These are phyloP conservation scores for Metschnikowia baotianmanensis DNA, from an alignment of 805 yeast species.

Conservation along the genomic window DNA sequence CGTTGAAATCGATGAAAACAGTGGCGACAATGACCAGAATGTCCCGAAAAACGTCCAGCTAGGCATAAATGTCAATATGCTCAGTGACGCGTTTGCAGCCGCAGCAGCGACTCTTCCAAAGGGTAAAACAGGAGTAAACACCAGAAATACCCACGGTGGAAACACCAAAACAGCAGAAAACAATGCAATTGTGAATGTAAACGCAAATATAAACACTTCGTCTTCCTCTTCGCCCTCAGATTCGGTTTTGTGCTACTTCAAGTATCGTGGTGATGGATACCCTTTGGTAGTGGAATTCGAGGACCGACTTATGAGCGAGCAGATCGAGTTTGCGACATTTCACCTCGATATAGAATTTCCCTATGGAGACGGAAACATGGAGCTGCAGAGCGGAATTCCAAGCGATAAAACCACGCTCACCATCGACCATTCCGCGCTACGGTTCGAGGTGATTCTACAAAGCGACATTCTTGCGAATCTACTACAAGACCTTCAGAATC, in stretches of 20 bases:
- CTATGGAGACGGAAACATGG: conserved; percentile 23
- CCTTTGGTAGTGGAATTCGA: conserved; percentile 43
- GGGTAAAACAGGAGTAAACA: conserved; percentile 3
- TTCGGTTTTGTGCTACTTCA: conserved; percentile 31
- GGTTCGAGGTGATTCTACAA: conserved; percentile 37
- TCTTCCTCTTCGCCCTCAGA: neutral
- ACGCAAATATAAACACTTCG: too few relatives aligned
- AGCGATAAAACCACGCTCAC: conserved; percentile 12
- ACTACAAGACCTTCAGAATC: conserved; percentile 35
- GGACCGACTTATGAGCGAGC: conserved; percentile 39
- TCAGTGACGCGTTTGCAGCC: conserved; percentile 36
- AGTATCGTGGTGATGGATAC: conserved; percentile 37
- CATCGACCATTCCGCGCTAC: conserved; percentile 30
- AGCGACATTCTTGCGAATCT: conserved; percentile 38
- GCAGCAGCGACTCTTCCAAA: conserved; percentile 23
- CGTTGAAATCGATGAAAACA: neutral
- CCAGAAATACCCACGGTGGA: too few relatives aligned
- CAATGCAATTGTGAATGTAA: too few relatives aligned
- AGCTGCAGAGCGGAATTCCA: conserved; percentile 3
- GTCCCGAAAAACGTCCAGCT: conserved; percentile 17
- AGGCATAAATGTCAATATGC: conserved; percentile 37
- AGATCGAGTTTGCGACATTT: conserved; percentile 41
- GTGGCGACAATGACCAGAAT: too few relatives aligned
- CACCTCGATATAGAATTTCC: conserved; percentile 30
- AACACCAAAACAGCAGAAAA: neutral